Evolutionary conservation across 2,329 filamentous ascomycete species (phyloP).

Genomic region (Chaetomium globosum): DNA sequence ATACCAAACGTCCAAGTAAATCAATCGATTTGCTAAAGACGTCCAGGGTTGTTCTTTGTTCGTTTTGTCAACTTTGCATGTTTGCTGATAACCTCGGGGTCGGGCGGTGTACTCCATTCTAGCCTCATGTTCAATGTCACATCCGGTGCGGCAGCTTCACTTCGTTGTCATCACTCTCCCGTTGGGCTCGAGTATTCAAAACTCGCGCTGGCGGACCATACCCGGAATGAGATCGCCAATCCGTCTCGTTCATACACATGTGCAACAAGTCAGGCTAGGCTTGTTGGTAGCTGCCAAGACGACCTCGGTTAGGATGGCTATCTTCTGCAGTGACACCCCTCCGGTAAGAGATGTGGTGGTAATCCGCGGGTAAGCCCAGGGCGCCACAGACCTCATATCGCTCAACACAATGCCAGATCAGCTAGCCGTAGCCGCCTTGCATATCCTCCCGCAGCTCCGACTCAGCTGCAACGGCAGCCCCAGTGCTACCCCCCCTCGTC

Average conservation of each 20-base stretch:
- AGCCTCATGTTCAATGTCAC: neutral
- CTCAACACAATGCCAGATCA: conserved; percentile 8
- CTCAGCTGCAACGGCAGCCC: conserved; percentile 12
- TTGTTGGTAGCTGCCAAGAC: neutral
- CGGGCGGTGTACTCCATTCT: neutral
- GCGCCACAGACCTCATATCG: neutral
- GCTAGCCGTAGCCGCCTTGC: neutral
- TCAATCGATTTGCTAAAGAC: neutral
- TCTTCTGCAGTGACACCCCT: conserved; percentile 6
- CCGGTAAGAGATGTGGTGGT: neutral
- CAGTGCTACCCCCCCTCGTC: conserved; percentile 15
- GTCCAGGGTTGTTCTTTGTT: neutral
- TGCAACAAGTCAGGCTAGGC: neutral
- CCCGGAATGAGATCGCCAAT: neutral
- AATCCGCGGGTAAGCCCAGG: neutral
- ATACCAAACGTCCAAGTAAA: neutral
- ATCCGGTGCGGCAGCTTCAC: neutral
- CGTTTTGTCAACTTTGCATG: neutral
- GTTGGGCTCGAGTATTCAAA: neutral
- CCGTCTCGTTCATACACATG: neutral
- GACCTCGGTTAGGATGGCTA: neutral
- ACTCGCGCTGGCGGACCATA: neutral
- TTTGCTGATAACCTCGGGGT: neutral
- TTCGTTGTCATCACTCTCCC: neutral
- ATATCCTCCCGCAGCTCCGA: conserved; percentile 11